Conservation (phyloP, 2,329 filamentous ascomycete genomes). For the Blastomyces emzantsi region DNA sequence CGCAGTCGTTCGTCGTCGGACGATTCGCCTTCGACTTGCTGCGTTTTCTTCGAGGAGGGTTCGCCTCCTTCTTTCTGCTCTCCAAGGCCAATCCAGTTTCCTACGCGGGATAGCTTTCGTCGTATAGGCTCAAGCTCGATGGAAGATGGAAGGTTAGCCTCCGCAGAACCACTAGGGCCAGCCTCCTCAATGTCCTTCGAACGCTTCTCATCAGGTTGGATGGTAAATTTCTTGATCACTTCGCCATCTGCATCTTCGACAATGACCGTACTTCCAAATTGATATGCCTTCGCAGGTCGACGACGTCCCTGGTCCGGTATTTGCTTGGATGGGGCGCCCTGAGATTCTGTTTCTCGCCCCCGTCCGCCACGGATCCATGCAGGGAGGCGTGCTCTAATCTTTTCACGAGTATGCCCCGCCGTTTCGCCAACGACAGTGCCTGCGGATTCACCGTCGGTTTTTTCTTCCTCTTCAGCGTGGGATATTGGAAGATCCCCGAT, state of each 20-base stretch:
- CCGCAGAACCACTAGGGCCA: slow-evolving; percentile 21
- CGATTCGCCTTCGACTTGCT: slow-evolving; percentile 22
- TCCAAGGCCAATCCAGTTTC: slow-evolving; percentile 48
- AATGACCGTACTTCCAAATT: slow-evolving; percentile 62
- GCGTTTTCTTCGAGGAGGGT: slow-evolving; percentile 23
- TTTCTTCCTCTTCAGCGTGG: slow-evolving; percentile 34
- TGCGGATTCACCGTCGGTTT: slow-evolving; percentile 38
- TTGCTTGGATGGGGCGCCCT: slow-evolving; percentile 17
- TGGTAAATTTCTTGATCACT: slow-evolving; percentile 60
- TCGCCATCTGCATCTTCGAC: slow-evolving; percentile 61
- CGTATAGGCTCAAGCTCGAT: slow-evolving; percentile 36
- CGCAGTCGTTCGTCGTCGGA: slow-evolving; percentile 44
- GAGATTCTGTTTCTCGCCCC: slow-evolving; percentile 26
- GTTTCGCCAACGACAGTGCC: slow-evolving; percentile 31
- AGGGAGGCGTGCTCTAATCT: slow-evolving; percentile 41
- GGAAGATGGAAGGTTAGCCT: slow-evolving; percentile 24
- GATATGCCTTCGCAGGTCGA: slow-evolving; percentile 56
- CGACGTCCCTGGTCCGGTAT: slow-evolving; percentile 29
- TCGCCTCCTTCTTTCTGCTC: slow-evolving; percentile 25
- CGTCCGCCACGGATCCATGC: slow-evolving; percentile 38
- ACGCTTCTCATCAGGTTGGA: slow-evolving; percentile 35
- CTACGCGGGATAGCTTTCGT: slow-evolving; percentile 49
- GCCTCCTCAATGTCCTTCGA: slow-evolving; percentile 14
- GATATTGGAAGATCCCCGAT: slow-evolving; percentile 41
- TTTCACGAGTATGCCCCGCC: slow-evolving; percentile 24